Evolutionary conservation across 805 yeast genomes (phyloP), one percentile per base, ranked within the genome.

Genomic region (Candida ipomoeae): DNA sequence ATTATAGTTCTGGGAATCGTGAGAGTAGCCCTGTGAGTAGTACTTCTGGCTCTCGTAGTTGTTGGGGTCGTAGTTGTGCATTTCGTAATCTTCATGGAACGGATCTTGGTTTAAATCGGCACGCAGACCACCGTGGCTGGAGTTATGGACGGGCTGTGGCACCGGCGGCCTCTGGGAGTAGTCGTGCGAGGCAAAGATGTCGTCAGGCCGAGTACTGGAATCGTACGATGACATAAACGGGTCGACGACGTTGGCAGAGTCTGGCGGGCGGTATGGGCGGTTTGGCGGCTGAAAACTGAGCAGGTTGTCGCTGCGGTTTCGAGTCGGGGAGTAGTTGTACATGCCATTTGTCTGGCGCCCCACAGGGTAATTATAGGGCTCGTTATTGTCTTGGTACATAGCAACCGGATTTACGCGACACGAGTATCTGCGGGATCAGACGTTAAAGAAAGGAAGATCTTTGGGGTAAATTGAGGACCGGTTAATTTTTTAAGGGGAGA

Each of bases 71-170:
- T 55, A 54, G 20, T 50, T 52, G 17, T 52, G 53, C 48, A 50
- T 43, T 67, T 60, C 63, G 63, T 78, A 51, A 10, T 59, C 64
- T 2, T 60, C 63, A 4, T 53, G 62, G 43, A 57, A 59, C 61
- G 70, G 66, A 8, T 58, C 60, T 18, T 39, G 36, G 15, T 38
- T 44, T 13, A 50, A 47, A 14, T 42, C 45, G 5, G 46, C 50
- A 15, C 46, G 40, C 46, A 44, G 39, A 6, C 33, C 31, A 11
- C 34, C 29, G 23, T 23, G 37, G 18, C 32, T 20, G 4, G 46
- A 32, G 38, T 55, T 48, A 17, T 53, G 55, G 5, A 34, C 35
- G 4, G 55, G 50, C 32, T 49, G 43, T 20, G 46, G 53, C 21
- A 47, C 44, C n/a, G 48, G 48, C 3, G 53, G 53, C 31, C 37